Base-by-base conservation (phyloP, 257 asterid species). In the Solanum gracilifrons region DNA sequence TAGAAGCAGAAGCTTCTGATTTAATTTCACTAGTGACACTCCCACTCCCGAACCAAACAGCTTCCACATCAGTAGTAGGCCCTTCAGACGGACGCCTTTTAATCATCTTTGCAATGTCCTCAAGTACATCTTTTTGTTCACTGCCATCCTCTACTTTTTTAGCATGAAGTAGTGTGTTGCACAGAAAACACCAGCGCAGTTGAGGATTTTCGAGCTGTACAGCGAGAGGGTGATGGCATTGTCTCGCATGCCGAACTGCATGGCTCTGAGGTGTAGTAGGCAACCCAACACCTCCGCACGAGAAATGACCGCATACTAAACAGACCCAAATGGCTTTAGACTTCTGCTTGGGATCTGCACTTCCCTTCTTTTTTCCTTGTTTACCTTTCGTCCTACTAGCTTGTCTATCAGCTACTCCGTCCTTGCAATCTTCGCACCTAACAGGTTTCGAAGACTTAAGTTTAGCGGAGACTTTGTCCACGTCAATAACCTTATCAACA, bases 201-300 rank as follows among this genome's bases (percentile, higher is more conserved):
- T 94, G 97, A 85, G 93, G 94, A 69, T 97, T 95, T 84, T 92
- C 94, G 72, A 89, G 91, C 87, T 95, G 93, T 79, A 94, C 91
- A 51, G 92, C 97, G 86, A 95, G 84, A 1, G 96, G 93, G 87
- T 97, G 99, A 82, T 83, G 97, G 79, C 86, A 39, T 88, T 90
- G 93, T 87, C 88, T 95, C 4, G 98, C 94, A 89, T 97, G 99
- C 69, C 95, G 92, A 87, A 93, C 90, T n/a, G 97, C 97, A 83
- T 97, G 99, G 87, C 96, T 93, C 82, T 94, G 94, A 84, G 96
- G 96, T 51, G 91, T 92, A 43, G 93, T 91, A 10, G 99, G 98
- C 32, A 95, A 86, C 76, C 98, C 99, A 85, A 92, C 93, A 72
- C 97, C 99, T 85, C 99, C 98, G 80, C 99, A 97, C 9, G 98